A percentile compares a stretch with the other conserved stretches of the same genome.
Conservation (phyloP, 495 filamentous ascomycete genomes). For the Penicillium salamii region DNA sequence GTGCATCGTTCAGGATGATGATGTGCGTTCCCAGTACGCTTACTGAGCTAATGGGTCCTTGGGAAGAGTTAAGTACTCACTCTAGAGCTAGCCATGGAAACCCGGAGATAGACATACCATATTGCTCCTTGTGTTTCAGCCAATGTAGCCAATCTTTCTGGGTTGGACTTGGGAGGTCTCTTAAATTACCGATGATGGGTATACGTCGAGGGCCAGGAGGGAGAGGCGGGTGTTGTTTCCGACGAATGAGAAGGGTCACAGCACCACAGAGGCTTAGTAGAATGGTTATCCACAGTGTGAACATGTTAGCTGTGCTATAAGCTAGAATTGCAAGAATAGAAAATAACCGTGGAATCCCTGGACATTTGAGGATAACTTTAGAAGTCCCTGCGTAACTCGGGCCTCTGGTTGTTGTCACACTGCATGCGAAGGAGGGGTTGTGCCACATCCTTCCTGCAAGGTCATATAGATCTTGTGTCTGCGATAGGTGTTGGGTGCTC, state of each 20-base stretch:
- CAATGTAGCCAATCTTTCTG: slow-evolving; percentile 46
- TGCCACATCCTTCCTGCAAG: no score
- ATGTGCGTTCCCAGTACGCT: slow-evolving; percentile 46
- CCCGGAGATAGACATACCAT: slow-evolving; percentile 34
- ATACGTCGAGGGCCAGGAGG: slow-evolving; percentile 45
- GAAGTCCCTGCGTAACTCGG: no score
- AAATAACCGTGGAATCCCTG: no score
- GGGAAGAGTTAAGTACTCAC: no score
- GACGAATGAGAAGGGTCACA: not conserved
- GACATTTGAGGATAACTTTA: no score
- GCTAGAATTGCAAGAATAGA: no score
- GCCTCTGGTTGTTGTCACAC: no score
- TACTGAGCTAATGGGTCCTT: slow-evolving; percentile 52
- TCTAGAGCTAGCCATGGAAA: no score
- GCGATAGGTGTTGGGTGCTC: no score
- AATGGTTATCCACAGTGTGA: not conserved
- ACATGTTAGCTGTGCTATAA: no score
- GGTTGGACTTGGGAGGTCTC: slow-evolving; percentile 38
- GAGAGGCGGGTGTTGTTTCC: slow-evolving; percentile 20
- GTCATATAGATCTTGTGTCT: no score
- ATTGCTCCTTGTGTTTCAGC: slow-evolving; percentile 47
- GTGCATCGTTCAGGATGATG: slow-evolving; percentile 46
- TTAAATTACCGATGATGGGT: slow-evolving; percentile 48
- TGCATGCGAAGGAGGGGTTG: not conserved
- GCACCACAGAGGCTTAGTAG: not conserved